These are phyloP conservation scores for Handroanthus guayacan DNA, from an alignment of 257 asterid species.

Conservation along the genomic window DNA sequence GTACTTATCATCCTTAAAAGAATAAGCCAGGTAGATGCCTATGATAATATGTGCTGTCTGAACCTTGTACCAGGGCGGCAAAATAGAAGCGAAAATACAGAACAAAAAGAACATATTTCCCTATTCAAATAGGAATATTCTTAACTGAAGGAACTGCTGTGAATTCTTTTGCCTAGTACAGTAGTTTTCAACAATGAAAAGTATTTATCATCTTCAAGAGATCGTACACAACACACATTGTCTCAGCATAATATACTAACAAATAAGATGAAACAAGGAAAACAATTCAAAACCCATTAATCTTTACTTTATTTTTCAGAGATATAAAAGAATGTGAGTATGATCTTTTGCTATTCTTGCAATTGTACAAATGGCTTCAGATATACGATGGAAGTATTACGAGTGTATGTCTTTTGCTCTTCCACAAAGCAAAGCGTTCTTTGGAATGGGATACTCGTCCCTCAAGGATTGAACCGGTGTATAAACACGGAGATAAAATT, in stretches of 20 bases:
- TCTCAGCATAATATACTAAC: background rate
- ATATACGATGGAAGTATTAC: slow-evolving; percentile 22
- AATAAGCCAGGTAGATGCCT: slow-evolving; percentile 1
- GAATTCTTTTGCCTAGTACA: background rate
- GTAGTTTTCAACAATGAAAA: background rate
- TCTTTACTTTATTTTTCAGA: slow-evolving; percentile 27
- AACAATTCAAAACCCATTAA: background rate
- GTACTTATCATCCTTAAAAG: background rate
- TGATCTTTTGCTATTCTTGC: slow-evolving; percentile 5
- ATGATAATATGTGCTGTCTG: background rate
- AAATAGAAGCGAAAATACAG: background rate
- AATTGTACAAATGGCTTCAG: slow-evolving; percentile 33
- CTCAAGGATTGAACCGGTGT: slow-evolving; percentile 53
- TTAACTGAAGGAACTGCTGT: background rate
- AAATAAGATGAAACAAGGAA: slow-evolving; percentile 15
- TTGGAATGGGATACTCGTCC: slow-evolving; percentile 69
- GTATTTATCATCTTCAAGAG: background rate
- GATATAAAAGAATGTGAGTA: slow-evolving; percentile 32
- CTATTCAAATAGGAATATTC: background rate
- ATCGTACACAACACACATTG: background rate
- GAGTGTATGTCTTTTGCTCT: slow-evolving; percentile 47
- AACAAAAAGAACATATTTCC: background rate
- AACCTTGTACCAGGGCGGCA: slow-evolving; percentile 16
- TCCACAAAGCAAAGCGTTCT: slow-evolving; percentile 73
- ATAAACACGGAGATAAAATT: slow-evolving; percentile 68